phyloP scores from a whole-genome alignment of 2,329 filamentous ascomycete species.

The Pyrenochaeta sp. region DNA sequence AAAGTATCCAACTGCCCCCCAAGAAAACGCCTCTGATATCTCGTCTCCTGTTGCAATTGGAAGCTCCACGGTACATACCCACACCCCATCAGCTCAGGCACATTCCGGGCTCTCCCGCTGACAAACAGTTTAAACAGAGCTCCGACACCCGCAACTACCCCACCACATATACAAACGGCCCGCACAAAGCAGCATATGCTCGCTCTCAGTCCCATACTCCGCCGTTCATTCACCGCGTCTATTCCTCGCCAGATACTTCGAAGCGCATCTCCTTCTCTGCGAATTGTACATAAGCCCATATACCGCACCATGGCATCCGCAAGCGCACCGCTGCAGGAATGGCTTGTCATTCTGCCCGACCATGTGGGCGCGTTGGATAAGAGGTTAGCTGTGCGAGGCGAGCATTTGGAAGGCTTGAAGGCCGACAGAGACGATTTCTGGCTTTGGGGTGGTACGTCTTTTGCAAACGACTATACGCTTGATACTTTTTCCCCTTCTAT shows the following conservation, averaged over 20 bases:
- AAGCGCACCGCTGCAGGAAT: constrained; percentile 51
- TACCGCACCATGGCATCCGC: not conserved
- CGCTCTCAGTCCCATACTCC: constrained; percentile 7
- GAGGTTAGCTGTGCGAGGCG: constrained; percentile 53
- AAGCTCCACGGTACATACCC: no score
- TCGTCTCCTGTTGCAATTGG: no score
- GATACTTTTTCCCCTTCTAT: not conserved
- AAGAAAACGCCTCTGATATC: no score
- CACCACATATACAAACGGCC: not conserved
- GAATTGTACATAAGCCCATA: not conserved
- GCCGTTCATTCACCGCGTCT: constrained; percentile 1
- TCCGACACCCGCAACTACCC: no score
- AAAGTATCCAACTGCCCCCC: not conserved
- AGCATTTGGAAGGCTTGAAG: constrained; percentile 43
- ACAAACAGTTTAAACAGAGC: no score
- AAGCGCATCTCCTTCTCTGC: not conserved
- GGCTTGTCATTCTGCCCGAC: constrained; percentile 61
- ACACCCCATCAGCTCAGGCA: no score
- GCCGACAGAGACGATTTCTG: constrained; percentile 41
- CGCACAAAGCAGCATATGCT: constrained; percentile 7
- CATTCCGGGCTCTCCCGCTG: no score
- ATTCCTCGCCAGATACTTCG: not conserved
- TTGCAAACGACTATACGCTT: no score
- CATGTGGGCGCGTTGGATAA: constrained; percentile 51
- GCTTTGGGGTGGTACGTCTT: constrained; percentile 45